Conservation (phyloP, 2,329 filamentous ascomycete genomes). For the Neopestalotiopsis sp. region DNA sequence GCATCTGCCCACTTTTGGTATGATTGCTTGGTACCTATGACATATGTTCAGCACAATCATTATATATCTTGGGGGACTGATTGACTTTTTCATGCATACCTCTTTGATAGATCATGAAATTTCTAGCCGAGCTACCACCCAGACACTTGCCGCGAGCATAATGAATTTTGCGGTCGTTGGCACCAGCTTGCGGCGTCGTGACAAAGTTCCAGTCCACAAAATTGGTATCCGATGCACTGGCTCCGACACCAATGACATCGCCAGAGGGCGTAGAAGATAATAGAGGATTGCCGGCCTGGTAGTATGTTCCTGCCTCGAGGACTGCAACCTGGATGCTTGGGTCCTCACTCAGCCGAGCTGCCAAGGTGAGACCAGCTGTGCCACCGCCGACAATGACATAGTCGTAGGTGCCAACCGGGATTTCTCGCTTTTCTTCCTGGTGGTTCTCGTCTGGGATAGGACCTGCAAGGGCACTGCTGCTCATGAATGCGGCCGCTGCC, state of each 20-base stretch:
- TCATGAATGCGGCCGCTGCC: neutral
- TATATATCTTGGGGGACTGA: neutral
- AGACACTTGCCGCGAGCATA: slow-evolving; percentile 38
- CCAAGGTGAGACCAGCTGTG: slow-evolving; percentile 21
- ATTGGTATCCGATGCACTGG: slow-evolving; percentile 19
- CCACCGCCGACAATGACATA: slow-evolving; percentile 24
- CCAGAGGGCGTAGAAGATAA: slow-evolving; percentile 24
- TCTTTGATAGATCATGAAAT: slow-evolving; percentile 37
- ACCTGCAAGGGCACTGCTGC: slow-evolving; percentile 5
- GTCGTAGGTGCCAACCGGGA: slow-evolving; percentile 17
- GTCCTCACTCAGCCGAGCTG: slow-evolving; percentile 17
- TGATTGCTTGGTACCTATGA: slow-evolving; percentile 28
- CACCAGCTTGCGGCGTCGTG: slow-evolving; percentile 27
- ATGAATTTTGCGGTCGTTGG: slow-evolving; percentile 23
- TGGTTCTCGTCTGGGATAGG: neutral
- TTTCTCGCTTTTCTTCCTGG: slow-evolving; percentile 3
- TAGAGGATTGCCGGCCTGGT: slow-evolving; percentile 23
- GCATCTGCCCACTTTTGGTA: slow-evolving; percentile 32
- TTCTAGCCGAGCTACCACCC: slow-evolving; percentile 35
- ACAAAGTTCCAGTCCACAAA: slow-evolving; percentile 32
- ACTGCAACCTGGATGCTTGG: slow-evolving; percentile 19
- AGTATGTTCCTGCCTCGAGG: slow-evolving; percentile 23
- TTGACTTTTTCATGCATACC: neutral
- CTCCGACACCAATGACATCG: slow-evolving; percentile 28
- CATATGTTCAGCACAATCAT: neutral